Conservation (phyloP, 1,284 basidiomycete genomes). For the Phlebopus sp. region DNA sequence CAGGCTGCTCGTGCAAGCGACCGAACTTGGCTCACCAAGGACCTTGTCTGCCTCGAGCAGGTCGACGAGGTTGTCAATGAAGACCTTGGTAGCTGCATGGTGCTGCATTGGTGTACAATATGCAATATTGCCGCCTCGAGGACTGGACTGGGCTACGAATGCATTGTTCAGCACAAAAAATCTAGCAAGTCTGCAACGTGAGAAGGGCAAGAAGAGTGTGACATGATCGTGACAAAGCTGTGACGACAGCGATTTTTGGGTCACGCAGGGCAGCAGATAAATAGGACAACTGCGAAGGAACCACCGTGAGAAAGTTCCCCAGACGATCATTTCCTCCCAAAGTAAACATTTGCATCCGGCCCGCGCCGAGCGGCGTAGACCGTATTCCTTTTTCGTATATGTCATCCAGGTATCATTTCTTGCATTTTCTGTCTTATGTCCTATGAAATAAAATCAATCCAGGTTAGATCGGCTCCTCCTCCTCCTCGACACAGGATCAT, state of each 20-base stretch:
- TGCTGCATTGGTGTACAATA: too few species aligned
- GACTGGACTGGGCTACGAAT: too few species aligned
- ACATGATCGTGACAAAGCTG: slow-evolving; percentile 23
- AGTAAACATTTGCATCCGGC: slow-evolving; percentile 36
- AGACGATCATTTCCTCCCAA: slow-evolving; percentile 41
- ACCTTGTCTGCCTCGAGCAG: too few species aligned
- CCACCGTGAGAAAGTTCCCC: slow-evolving; percentile 37
- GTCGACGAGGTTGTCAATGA: too few species aligned
- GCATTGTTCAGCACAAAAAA: neutral
- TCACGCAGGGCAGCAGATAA: slow-evolving; percentile 36
- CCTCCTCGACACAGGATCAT: slow-evolving; percentile 88
- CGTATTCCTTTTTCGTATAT: slow-evolving; percentile 44
- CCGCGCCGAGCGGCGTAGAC: slow-evolving; percentile 39
- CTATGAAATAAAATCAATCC: slow-evolving; percentile 1
- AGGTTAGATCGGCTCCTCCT: slow-evolving; percentile 92
- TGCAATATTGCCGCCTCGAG: too few species aligned
- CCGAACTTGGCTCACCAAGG: too few species aligned
- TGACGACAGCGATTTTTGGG: slow-evolving; percentile 26
- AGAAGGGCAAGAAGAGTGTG: slow-evolving; percentile 5
- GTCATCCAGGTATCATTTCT: slow-evolving; percentile 59
- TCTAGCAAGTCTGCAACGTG: slow-evolving; percentile 14
- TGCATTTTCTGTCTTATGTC: slow-evolving; percentile 10
- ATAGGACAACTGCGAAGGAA: slow-evolving; percentile 35
- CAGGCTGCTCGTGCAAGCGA: too few species aligned
- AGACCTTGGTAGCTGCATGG: too few species aligned